Conservation (phyloP, 768 basidiomycete species). For the Boletus rubroflammeus region DNA sequence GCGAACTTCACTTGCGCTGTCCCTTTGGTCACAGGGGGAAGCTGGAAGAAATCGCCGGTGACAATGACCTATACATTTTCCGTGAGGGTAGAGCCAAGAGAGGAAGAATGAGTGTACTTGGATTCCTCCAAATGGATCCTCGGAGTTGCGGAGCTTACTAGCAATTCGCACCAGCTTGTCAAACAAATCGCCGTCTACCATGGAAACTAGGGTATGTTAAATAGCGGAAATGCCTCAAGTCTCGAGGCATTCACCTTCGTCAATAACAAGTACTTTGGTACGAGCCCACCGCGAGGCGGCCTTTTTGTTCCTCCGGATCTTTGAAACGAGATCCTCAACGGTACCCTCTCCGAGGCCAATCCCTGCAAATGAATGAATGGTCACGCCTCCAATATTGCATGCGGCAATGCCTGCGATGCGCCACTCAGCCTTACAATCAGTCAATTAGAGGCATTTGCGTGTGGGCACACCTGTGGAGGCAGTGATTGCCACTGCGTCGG, state of each 20-base stretch:
- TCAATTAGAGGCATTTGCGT: not conserved
- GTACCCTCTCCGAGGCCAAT: constrained; percentile 78
- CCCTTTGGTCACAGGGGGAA: constrained; percentile 84
- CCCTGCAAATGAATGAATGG: constrained; percentile 94
- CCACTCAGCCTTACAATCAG: not conserved
- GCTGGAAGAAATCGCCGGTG: constrained; percentile 97
- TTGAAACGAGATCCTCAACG: constrained; percentile 57
- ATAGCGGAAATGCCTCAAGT: not conserved
- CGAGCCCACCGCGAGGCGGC: constrained; percentile 75
- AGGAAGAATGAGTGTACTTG: constrained; percentile 48
- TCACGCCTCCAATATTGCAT: constrained; percentile 95
- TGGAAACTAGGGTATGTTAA: constrained; percentile 65
- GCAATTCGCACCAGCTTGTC: constrained; percentile 85
- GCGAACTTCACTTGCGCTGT: constrained; percentile 70
- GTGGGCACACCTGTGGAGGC: constrained; percentile 76
- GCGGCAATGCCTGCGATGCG: constrained; percentile 75
- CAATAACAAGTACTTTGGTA: constrained; percentile 80
- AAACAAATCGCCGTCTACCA: constrained; percentile 92
- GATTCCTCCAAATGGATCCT: constrained; percentile 86
- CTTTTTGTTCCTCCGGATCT: constrained; percentile 81
- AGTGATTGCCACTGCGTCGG: constrained; percentile 86
- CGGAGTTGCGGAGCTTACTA: constrained; percentile 54
- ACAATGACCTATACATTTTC: constrained; percentile 62
- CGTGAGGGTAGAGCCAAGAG: not conserved
- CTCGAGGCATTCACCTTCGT: constrained; percentile 54